A percentile compares a stretch with the other conserved stretches of the same genome.
phyloP scores from a whole-genome alignment of 108 stramenopile genomes.

The Schizochytrium sp. region DNA sequence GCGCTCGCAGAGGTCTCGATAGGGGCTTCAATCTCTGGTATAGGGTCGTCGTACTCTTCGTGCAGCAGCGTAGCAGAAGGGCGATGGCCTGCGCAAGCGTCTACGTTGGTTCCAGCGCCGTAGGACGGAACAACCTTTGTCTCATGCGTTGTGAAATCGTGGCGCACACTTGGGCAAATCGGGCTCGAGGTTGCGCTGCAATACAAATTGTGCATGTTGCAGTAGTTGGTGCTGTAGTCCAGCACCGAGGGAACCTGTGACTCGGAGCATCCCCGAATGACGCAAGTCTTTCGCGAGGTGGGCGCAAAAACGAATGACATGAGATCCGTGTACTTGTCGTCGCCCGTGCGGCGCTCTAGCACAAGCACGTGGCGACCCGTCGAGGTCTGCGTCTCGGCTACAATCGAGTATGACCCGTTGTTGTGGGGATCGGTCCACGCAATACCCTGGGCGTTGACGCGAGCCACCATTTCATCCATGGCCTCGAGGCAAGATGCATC shows the following conservation, averaged over 20 bases:
- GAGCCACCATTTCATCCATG: constrained; percentile 1
- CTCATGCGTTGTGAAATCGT: not conserved
- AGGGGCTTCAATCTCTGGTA: too few relatives aligned
- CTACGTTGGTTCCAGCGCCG: not conserved
- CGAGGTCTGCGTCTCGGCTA: not conserved
- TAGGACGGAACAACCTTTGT: not conserved
- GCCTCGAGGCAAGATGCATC: constrained; percentile 6
- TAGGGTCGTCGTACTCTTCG: too few relatives aligned
- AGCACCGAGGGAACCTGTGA: constrained; percentile 24
- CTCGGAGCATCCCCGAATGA: constrained; percentile 26
- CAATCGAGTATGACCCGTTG: constrained; percentile 23
- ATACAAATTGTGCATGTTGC: constrained; percentile 33
- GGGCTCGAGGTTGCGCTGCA: not conserved
- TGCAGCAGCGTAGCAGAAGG: too few relatives aligned
- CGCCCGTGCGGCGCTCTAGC: constrained; percentile 16
- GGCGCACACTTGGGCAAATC: not conserved
- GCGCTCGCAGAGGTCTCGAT: too few relatives aligned
- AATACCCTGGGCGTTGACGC: not conserved
- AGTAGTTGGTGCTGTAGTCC: constrained; percentile 36
- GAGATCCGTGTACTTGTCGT: constrained; percentile 37
- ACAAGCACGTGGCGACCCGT: not conserved
- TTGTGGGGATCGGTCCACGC: constrained; percentile 36
- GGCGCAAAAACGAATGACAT: not conserved
- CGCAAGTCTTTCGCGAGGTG: not conserved
- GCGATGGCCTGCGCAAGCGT: not conserved